Conservation (phyloP, 495 filamentous ascomycete species). For the Hyphodiscus hymeniophilus region DNA sequence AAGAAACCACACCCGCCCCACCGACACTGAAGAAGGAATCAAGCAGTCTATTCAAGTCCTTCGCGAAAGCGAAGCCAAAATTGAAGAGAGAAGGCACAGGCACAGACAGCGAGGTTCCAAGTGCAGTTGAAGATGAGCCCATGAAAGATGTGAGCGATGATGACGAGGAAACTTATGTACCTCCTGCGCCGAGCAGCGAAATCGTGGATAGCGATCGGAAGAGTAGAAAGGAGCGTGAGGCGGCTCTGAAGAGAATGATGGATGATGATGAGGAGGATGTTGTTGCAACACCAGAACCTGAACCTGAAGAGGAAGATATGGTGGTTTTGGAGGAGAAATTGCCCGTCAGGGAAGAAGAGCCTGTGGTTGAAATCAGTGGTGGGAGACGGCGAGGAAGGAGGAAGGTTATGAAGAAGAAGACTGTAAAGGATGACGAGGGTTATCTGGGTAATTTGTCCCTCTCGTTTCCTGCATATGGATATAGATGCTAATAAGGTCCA, state of each 20-base stretch:
- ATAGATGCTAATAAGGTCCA: conserved; percentile 27
- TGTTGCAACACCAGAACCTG: background rate
- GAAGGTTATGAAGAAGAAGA: conserved; percentile 83
- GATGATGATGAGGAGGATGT: conserved; percentile 52
- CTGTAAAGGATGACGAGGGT: conserved; percentile 83
- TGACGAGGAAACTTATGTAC: conserved; percentile 40
- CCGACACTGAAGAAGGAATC: conserved; percentile 52
- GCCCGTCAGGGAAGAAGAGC: conserved; percentile 24
- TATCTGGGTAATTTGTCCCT: conserved; percentile 63
- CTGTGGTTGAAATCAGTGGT: conserved; percentile 40
- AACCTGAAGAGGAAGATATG: conserved; percentile 8
- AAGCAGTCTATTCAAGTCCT: conserved; percentile 71
- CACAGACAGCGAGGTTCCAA: conserved; percentile 17
- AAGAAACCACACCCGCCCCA: conserved; percentile 27
- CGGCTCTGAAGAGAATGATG: conserved; percentile 76
- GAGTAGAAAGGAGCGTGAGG: conserved; percentile 61
- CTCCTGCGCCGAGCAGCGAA: conserved; percentile 30
- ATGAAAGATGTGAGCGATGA: conserved; percentile 48
- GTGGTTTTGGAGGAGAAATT: conserved; percentile 2
- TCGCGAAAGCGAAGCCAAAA: conserved; percentile 69
- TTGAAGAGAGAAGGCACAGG: conserved; percentile 43
- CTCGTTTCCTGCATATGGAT: background rate
- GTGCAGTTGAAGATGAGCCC: conserved; percentile 45
- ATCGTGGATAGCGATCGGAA: conserved; percentile 36
- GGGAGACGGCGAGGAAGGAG: conserved; percentile 74